Conservation (phyloP, 352 stramenopile genomes). For the Thraustotheca clavata region DNA sequence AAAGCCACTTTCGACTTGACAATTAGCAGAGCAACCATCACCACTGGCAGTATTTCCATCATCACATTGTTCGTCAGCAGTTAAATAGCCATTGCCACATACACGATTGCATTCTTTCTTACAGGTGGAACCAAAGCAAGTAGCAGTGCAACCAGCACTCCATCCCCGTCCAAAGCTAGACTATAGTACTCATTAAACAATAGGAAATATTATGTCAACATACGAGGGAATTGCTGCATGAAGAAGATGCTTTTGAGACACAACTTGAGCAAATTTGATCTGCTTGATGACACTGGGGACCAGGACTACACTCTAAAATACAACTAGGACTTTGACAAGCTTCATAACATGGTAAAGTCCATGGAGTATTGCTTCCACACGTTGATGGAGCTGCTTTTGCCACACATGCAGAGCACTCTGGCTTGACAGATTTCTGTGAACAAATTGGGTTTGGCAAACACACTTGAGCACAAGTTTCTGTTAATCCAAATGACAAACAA, state of each 20-base stretch:
- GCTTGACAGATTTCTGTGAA: background rate
- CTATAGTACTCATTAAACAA: too few species aligned
- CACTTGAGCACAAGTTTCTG: conserved; percentile 1
- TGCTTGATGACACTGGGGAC: conserved; percentile 13
- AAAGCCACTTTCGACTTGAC: conserved; percentile 23
- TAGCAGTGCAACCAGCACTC: conserved; percentile 8
- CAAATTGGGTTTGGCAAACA: conserved; percentile 17
- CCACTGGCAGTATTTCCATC: conserved; percentile 24
- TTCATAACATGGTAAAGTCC: conserved; percentile 18
- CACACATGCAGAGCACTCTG: conserved; percentile 13
- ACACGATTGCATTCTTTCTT: conserved; percentile 8
- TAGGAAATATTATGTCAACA: background rate
- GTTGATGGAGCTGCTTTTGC: conserved; percentile 9
- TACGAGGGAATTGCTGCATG: conserved; percentile 7
- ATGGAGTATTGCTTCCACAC: background rate
- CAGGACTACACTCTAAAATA: conserved; percentile 10
- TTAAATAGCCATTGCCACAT: conserved; percentile 25
- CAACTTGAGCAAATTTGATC: conserved; percentile 5
- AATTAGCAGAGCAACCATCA: conserved; percentile 25
- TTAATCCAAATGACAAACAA: conserved; percentile 14
- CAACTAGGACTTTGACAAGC: conserved; percentile 13
- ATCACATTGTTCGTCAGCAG: conserved; percentile 25
- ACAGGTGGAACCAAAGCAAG: background rate
- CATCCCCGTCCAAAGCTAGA: background rate
- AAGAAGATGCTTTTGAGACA: background rate